Evolutionary conservation across 179 eudicot genomes (phyloP), one percentile per base, ranked within the genome.

Genomic region (Beta macrorhiza): DNA sequence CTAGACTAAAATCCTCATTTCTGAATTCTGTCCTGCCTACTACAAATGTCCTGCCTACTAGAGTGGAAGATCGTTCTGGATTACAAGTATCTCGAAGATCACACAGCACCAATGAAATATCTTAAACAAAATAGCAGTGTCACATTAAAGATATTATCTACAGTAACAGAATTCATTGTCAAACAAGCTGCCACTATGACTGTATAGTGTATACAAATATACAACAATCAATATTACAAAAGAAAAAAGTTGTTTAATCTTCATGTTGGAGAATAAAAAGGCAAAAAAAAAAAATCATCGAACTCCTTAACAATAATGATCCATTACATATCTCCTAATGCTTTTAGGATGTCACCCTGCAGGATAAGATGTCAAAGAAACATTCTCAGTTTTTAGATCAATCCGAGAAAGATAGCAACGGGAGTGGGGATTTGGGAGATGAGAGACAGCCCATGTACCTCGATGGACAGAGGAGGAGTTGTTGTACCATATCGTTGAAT

Each of bases 291-390:
- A 9, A 37, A 64, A 25, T 25, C 25, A 25, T 25, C 25, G 25
- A 25, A 25, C 25, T 25, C 25, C 25, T 25, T 25, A 25, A 25
- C 25, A 25, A 29, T 63, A 9, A 20, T 63, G 44, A 42, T 32
- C 44, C 22, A 20, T 72, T 45, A 81, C 59, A 29, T 74, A 45
- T 87, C 86, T 79, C 83, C 89, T 82, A 92, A 78, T n/a, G 92
- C 92, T 83, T 92, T 92, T 81, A 81, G 75, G 82, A 92, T 87
- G 78, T 90, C 92, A n/a, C 16, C 82, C 96, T 92, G 90, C 87
- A 86, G 47, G 25, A 74, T 63, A 42, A 69, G 81, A 83, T 75
- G 67, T 51, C 19, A 61, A 72, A 71, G 52, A 71, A 75, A 17
- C 22, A 10, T 13, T 29, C 20, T 79, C 32, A 17, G 19, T 17